A percentile compares a stretch with the other conserved stretches of the same genome.
Evolutionary conservation across 176 grass and related monocot species (phyloP).

Genomic region (Lolium perenne): DNA sequence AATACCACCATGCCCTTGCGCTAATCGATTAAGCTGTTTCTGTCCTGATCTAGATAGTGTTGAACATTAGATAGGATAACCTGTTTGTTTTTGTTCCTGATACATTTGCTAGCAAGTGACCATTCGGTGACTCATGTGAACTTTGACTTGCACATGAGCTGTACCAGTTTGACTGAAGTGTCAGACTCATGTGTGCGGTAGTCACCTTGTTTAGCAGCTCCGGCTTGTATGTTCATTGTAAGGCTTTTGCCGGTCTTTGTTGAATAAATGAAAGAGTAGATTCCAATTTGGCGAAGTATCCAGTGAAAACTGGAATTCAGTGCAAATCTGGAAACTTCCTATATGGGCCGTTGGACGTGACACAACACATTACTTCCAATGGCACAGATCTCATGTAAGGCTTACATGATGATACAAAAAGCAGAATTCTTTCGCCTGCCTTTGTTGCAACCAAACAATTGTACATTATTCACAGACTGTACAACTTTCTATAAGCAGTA

Average conservation of each 20-base stretch:
- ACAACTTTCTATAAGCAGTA: conserved; percentile 3
- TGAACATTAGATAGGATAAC: not conserved
- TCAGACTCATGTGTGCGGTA: not conserved
- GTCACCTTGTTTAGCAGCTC: no score
- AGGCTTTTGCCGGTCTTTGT: no score
- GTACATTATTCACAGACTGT: not conserved
- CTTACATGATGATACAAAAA: conserved; percentile 8
- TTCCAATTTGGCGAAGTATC: no score
- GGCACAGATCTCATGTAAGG: not conserved
- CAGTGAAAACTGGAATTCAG: no score
- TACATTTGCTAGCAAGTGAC: not conserved
- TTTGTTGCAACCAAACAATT: conserved; percentile 17
- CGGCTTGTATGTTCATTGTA: no score
- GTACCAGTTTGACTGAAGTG: not conserved
- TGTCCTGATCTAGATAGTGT: not conserved
- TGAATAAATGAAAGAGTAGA: no score
- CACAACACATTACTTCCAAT: no score
- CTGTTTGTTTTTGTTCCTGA: not conserved
- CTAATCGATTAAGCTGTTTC: not conserved
- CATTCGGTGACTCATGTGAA: not conserved
- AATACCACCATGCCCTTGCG: not conserved
- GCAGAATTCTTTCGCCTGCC: not conserved
- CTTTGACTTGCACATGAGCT: not conserved
- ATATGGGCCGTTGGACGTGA: no score
- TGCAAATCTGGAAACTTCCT: no score